These are phyloP conservation scores for Pugionium cornutum DNA, from an alignment of 345 rosid genomes.

Conservation along the genomic window DNA sequence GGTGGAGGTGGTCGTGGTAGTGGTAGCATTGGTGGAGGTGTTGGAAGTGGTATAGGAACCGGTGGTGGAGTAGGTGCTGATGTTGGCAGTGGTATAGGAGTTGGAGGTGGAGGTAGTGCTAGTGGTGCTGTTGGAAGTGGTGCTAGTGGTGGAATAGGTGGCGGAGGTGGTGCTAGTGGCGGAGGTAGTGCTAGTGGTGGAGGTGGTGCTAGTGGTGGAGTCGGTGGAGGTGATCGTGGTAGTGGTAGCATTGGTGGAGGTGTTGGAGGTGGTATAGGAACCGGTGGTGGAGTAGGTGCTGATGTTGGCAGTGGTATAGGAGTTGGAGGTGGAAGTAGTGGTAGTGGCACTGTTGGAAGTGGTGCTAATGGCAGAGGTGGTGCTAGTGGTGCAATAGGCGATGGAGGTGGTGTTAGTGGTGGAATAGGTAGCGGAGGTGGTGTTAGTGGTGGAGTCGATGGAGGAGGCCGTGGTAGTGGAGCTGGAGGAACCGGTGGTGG, in stretches of 20 bases:
- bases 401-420: neutral
- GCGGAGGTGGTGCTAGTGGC: too few species aligned
- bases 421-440: too few species aligned
- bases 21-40: slow-evolving; percentile 5
- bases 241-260: neutral
- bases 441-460: slow-evolving; percentile 14
- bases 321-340: neutral
- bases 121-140: too few species aligned
- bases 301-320: neutral
- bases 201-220: neutral
- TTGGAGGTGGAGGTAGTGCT: neutral
- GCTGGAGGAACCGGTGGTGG: neutral
- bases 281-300: neutral
- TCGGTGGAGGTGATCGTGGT: slow-evolving; percentile 1
- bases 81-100: neutral
- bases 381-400: neutral
- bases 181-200: too few species aligned
- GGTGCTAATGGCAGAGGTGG: neutral
- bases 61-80: neutral
- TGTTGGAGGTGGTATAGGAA: too few species aligned
- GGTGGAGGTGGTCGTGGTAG: neutral
- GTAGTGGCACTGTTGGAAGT: neutral
- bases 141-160: too few species aligned
- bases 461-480: neutral
- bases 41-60: slow-evolving; percentile 8